Evolutionary conservation across 2,329 filamentous ascomycete genomes (phyloP), one percentile per base, ranked within the genome.

Genomic region (Furcasterigmium sp.): DNA sequence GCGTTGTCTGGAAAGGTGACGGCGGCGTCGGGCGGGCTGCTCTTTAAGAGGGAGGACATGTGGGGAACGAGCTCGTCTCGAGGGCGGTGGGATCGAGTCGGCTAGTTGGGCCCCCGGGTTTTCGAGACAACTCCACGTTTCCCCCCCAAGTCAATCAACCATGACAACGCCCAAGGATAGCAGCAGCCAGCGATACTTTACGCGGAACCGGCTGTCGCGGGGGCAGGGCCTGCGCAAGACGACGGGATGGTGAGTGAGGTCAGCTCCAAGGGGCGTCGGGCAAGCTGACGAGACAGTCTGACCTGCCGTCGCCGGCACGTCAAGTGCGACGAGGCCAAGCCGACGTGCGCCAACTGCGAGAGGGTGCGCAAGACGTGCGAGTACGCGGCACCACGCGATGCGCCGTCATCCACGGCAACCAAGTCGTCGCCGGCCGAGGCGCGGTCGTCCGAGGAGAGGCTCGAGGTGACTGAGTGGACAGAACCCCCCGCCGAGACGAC

Each of bases 311-410:
- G 45, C 10, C 50, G 53, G 7, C 50, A 48, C 9, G 48, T 56
- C 47, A 54, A 55, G 37, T 56, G 53, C 32, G 53, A 56, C n/a
- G 54, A 55, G 41, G 42, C 40, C 5, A 56, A 54, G 37, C 52
- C 54, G 8, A 30, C 45, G 30, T 57, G 56, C 43, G 42, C 39
- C 18, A 42, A 42, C 13, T 49, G 47, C 19, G 39, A 44, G 17
- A 44, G 47, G 6, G 39, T 35, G 32, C 32, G 15, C n/a, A 15
- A 35, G 15, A 17, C 11, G 9, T 35, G 32, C 15, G 18, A 7
- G 4, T 35, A 35, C 18, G n/a, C 32, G 25, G 20, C 23, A n/a
- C n/a, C n/a, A n/a, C n/a, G n/a, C n/a, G n/a, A n/a, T n/a, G n/a
- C n/a, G n/a, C n/a, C n/a, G n/a, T n/a, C n/a, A n/a, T n/a, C n/a